Evolutionary conservation across 148 eudicot species (phyloP).

Genomic region (Heliamphora exappendiculata): DNA sequence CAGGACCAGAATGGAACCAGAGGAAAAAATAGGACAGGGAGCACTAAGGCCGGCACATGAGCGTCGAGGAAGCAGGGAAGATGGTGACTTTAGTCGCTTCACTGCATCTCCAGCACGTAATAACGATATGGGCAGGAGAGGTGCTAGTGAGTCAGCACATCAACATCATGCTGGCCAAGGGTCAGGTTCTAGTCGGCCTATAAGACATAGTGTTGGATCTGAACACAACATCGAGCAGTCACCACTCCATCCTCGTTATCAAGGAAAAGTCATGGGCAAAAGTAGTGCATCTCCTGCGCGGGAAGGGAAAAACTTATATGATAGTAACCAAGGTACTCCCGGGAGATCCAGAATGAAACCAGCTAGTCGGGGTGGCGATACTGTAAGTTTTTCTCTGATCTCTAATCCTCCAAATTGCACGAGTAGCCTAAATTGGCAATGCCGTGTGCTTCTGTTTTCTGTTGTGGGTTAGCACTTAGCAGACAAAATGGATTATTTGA

Average conservation of each 20-base stretch:
- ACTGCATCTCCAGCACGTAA: constrained; percentile 26
- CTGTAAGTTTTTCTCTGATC: constrained; percentile 27
- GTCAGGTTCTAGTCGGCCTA: neutral
- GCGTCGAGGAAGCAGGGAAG: constrained; percentile 25
- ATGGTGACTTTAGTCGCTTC: constrained; percentile 21
- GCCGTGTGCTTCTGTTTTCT: neutral
- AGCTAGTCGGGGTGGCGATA: constrained; percentile 24
- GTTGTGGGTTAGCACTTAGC: neutral
- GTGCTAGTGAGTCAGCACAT: constrained; percentile 13
- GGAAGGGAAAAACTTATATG: constrained; percentile 26
- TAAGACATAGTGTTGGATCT: constrained; percentile 9
- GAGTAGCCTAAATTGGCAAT: neutral
- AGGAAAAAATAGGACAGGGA: constrained; percentile 10
- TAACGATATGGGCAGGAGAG: constrained; percentile 17
- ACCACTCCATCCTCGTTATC: constrained; percentile 19
- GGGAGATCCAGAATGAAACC: constrained; percentile 25
- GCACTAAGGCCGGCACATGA: constrained; percentile 19
- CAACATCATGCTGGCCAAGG: constrained; percentile 24
- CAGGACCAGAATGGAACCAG: constrained; percentile 13
- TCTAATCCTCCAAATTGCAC: neutral
- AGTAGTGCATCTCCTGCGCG: constrained; percentile 17
- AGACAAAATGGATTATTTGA: too few species aligned
- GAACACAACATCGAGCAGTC: constrained; percentile 14
- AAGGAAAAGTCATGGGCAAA: constrained; percentile 5
- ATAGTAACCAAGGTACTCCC: constrained; percentile 27